A percentile compares a stretch with the other conserved stretches of the same genome.
Evolutionary conservation across 2,329 filamentous ascomycete genomes (phyloP).

Genomic region (Pestalotiopsis sp.): DNA sequence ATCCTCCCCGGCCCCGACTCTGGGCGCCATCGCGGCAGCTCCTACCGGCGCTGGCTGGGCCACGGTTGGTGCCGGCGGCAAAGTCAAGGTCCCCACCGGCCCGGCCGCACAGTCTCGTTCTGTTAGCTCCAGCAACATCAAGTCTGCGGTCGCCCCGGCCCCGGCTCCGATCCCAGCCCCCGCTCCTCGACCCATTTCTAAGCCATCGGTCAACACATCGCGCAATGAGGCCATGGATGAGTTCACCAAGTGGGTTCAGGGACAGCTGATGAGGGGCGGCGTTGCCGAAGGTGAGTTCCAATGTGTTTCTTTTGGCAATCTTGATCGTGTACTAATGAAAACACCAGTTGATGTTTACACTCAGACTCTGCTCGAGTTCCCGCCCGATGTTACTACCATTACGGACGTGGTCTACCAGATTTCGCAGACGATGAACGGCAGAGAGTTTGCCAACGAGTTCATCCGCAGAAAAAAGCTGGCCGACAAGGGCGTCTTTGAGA

Average conservation of each 20-base stretch:
- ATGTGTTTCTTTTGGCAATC: neutral
- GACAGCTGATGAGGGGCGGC: conserved; percentile 72
- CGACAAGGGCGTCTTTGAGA: conserved; percentile 85
- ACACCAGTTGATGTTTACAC: conserved; percentile 76
- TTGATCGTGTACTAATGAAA: conserved; percentile 29
- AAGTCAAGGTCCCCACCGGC: conserved; percentile 73
- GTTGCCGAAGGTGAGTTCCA: conserved; percentile 52
- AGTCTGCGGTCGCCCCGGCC: conserved; percentile 37
- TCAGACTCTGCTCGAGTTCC: conserved; percentile 71
- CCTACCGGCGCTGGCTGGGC: conserved; percentile 69
- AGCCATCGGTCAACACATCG: conserved; percentile 41
- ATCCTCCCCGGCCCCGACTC: conserved; percentile 35
- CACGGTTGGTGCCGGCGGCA: conserved; percentile 91
- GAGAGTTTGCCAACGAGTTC: conserved; percentile 93
- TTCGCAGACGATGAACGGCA: conserved; percentile 87
- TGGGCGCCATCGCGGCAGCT: conserved; percentile 40
- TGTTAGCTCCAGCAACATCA: conserved; percentile 41
- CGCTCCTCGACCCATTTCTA: conserved; percentile 50
- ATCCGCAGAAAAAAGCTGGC: conserved; percentile 89
- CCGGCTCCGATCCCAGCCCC: conserved; percentile 35
- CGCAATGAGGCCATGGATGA: conserved; percentile 74
- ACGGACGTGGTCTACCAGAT: conserved; percentile 86
- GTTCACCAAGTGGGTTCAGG: conserved; percentile 89
- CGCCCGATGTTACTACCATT: conserved; percentile 77
- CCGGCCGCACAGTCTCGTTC: conserved; percentile 51